Evolutionary conservation across 352 stramenopile genomes (phyloP).

Genomic region (Salisapilia sapeloensis): DNA sequence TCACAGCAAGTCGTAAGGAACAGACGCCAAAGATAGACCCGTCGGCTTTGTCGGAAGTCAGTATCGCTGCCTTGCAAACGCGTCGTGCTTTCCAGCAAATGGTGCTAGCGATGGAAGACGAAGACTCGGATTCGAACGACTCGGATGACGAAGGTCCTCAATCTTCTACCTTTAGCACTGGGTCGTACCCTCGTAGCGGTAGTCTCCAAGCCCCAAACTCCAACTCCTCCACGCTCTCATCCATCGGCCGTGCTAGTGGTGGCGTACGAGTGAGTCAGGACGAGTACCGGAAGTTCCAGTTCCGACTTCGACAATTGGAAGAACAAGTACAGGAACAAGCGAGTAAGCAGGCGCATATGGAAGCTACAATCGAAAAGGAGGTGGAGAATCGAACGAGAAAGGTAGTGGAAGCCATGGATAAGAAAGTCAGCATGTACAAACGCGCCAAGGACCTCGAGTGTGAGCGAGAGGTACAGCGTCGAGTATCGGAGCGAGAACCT

Average conservation of each 20-base stretch:
- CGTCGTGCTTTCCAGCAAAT: constrained; percentile 71
- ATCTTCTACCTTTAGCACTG: constrained; percentile 5
- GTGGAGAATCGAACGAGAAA: constrained; percentile 43
- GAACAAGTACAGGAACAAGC: constrained; percentile 55
- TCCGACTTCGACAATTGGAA: constrained; percentile 58
- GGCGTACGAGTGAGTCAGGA: constrained; percentile 35
- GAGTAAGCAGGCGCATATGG: constrained; percentile 48
- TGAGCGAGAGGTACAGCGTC: constrained; percentile 60
- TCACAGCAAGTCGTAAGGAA: too few species aligned
- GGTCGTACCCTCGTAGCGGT: too few species aligned
- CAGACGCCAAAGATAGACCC: too few species aligned
- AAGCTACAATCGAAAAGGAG: constrained; percentile 63
- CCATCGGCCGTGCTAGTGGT: constrained; percentile 2
- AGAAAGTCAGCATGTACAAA: constrained; percentile 77
- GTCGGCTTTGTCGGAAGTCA: constrained; percentile 53
- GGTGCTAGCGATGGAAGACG: constrained; percentile 66
- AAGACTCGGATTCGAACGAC: constrained; percentile 44
- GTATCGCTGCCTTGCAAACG: constrained; percentile 53
- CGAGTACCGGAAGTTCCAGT: constrained; percentile 76
- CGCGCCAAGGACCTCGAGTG: constrained; percentile 65
- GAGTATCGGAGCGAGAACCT: constrained; percentile 36
- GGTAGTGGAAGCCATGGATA: constrained; percentile 57
- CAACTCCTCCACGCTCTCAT: too few species aligned
- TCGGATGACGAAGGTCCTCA: constrained; percentile 19
- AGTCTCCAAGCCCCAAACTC: too few species aligned